Evolutionary conservation across 495 filamentous ascomycete genomes (phyloP).

Genomic region (Annulohypoxylon bovei): DNA sequence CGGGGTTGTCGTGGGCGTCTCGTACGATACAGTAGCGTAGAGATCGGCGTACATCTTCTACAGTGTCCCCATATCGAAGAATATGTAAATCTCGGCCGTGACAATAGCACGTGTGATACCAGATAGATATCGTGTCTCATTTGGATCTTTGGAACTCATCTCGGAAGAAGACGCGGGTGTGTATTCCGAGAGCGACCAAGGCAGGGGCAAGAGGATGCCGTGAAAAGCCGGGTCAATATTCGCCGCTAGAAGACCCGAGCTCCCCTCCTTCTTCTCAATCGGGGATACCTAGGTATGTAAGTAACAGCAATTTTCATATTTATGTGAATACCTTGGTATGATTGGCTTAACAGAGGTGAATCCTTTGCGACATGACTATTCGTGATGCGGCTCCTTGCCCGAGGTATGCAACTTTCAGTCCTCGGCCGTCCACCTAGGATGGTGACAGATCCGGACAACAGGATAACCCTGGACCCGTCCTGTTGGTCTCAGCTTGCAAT

Average conservation of each 20-base stretch:
- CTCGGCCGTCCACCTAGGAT: slow-evolving; percentile 21
- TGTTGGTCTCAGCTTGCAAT: slow-evolving; percentile 13
- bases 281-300: neutral
- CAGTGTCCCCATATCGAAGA: slow-evolving; percentile 4
- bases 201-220: slow-evolving; percentile 20
- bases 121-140: slow-evolving; percentile 12
- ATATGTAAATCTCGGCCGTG: slow-evolving; percentile 24
- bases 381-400: slow-evolving; percentile 11
- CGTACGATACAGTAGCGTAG: slow-evolving; percentile 8
- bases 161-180: slow-evolving; percentile 28
- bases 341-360: neutral
- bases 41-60: neutral
- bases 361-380: neutral
- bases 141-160: slow-evolving; percentile 19
- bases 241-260: slow-evolving; percentile 36
- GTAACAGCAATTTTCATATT: neutral
- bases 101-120: slow-evolving; percentile 29
- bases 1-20: slow-evolving; percentile 6
- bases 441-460: slow-evolving; percentile 38
- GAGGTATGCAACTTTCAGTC: slow-evolving; percentile 22
- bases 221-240: slow-evolving; percentile 28
- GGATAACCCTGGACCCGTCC: slow-evolving; percentile 18
- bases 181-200: slow-evolving; percentile 18
- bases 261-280: neutral
- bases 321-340: neutral